These are phyloP conservation scores for Cyclotella atomus DNA, from an alignment of 108 stramenopile genomes.

Conservation along the genomic window DNA sequence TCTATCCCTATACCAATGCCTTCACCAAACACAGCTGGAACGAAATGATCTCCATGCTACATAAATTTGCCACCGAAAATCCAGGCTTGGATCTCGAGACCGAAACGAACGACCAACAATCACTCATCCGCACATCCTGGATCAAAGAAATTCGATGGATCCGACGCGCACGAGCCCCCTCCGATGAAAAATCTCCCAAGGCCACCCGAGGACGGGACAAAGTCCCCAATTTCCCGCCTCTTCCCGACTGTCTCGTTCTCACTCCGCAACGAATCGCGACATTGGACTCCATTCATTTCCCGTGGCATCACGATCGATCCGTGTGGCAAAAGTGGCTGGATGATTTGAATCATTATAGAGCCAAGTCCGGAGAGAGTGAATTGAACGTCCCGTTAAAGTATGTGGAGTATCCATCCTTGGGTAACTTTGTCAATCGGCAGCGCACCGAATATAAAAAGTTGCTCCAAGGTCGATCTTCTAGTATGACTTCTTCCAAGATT, in stretches of 20 bases:
- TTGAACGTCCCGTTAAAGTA: constrained; percentile 34
- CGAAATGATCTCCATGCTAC: neutral
- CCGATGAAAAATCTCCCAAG: neutral
- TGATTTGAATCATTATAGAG: constrained; percentile 29
- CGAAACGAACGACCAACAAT: neutral
- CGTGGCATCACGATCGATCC: constrained; percentile 19
- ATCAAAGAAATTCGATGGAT: constrained; percentile 28
- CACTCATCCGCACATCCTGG: constrained; percentile 27
- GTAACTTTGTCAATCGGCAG: constrained; percentile 43
- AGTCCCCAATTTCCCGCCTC: neutral
- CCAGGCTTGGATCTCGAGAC: neutral
- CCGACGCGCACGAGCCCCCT: neutral
- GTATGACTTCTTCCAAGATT: constrained; percentile 36
- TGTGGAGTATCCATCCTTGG: constrained; percentile 28
- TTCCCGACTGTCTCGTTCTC: constrained; percentile 16
- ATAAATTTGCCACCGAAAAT: neutral
- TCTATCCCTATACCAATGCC: neutral
- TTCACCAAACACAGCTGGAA: neutral
- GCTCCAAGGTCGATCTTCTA: constrained; percentile 18
- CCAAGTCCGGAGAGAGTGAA: constrained; percentile 28
- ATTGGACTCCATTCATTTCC: constrained; percentile 11
- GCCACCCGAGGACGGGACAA: neutral
- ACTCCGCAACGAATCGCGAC: constrained; percentile 14
- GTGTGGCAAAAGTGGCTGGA: constrained; percentile 34
- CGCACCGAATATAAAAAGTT: constrained; percentile 42